phyloP scores from a whole-genome alignment of 164 flowering plant species.

The Magnolia officinalis region DNA sequence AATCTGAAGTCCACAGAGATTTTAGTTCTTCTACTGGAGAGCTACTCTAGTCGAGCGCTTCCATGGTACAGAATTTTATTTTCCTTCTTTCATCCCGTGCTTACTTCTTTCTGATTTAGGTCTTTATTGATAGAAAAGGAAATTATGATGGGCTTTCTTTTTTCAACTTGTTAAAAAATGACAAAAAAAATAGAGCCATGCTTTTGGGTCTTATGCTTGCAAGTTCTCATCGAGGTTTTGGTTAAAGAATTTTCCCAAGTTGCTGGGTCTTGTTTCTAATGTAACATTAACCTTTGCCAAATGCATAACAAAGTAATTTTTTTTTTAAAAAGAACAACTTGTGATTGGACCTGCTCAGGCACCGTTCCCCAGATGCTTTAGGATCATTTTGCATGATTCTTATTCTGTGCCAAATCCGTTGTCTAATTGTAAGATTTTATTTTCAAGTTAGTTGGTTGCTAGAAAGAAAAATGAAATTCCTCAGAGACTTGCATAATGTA shows the following conservation, averaged over 20 bases:
- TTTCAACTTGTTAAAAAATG: no score
- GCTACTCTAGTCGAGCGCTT: slow-evolving; percentile 54
- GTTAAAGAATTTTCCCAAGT: not conserved
- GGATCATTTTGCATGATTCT: no score
- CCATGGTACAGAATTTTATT: slow-evolving; percentile 55
- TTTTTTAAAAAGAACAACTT: no score
- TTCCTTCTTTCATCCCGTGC: not conserved
- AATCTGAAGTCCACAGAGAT: slow-evolving; percentile 33
- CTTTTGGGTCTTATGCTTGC: not conserved
- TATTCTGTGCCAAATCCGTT: no score
- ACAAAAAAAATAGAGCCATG: not conserved
- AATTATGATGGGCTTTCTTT: not conserved
- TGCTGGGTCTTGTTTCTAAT: not conserved
- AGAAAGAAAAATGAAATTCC: no score
- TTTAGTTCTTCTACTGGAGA: slow-evolving; percentile 48
- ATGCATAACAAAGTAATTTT: no score
- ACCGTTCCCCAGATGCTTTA: no score
- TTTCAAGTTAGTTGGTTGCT: not conserved
- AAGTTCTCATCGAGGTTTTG: not conserved
- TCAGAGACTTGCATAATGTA: not conserved
- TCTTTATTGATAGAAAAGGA: not conserved
- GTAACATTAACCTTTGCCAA: no score
- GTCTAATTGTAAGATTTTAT: not conserved
- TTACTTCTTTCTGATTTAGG: not conserved
- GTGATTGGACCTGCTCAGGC: no score